Evolutionary conservation across 768 basidiomycete genomes (phyloP), one percentile per base, ranked within the genome.

Genomic region (Xanthoconium purpureum): DNA sequence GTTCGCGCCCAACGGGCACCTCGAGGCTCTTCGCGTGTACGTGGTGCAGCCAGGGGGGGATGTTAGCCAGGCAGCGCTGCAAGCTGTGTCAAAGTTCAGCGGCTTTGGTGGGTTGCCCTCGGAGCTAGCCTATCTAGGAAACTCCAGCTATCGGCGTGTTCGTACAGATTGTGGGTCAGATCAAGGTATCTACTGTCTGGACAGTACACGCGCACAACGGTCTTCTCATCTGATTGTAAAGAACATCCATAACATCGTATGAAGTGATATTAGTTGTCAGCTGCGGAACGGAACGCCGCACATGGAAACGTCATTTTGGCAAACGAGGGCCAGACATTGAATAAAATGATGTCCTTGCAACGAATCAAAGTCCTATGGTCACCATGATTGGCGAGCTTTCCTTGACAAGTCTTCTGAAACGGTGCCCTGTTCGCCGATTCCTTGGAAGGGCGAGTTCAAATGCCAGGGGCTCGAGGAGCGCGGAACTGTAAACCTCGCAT

Each of bases 381-480:
- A 50, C 66, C 45, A 69, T 64, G 2, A 58, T 37, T n/a, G 60
- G 5, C 6, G 58, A 42, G 38, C 66, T 56, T 58, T 71, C 68
- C 53, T 73, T 74, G 30, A 83, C 73, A 44, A 88, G 61, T 13
- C 50, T 63, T 42, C 72, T 73, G 63, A 87, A 86, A 45, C 77
- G 74, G 55, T 73, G 73, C 54, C 64, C 65, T 44, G 77, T 77
- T 33, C 73, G 68, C 52, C 73, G 74, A 56, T 79, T 74, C 54
- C 75, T 79, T 9, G 79, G 70, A 10, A 77, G 73, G 6, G 75
- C 72, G 44, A 89, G 69, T 55, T 86, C 82, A 43, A 78, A 76
- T 11, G 68, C 73, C 12, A 91, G 74, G 49, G 40, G 68, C 56
- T 70, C 77, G 55, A 89, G 66, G 4, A 89, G 36, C 11, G 61